Evolutionary conservation across 441 rosid species (phyloP).

Genomic region (Codiaeum variegatum): DNA sequence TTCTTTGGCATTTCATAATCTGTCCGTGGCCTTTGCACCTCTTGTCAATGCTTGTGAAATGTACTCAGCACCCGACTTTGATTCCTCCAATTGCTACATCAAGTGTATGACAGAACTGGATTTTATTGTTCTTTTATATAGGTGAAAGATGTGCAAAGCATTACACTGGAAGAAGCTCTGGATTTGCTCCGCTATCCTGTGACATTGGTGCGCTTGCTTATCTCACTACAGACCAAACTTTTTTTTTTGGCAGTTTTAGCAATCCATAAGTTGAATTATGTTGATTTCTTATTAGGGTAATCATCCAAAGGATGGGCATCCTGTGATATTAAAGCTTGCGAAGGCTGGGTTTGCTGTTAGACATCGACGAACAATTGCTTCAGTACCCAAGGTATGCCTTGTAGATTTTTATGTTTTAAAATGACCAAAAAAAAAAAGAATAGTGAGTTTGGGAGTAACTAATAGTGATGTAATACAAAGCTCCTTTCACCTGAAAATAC

Average conservation of each 20-base stretch:
- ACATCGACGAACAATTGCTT: conserved; percentile 74
- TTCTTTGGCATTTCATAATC: not conserved
- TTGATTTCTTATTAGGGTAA: conserved; percentile 56
- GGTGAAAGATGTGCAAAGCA: conserved; percentile 62
- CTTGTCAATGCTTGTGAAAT: conserved; percentile 1
- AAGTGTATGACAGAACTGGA: not conserved
- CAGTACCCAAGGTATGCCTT: conserved; percentile 77
- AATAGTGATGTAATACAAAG: no score
- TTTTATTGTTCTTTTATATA: conserved; percentile 28
- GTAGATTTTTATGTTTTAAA: not conserved
- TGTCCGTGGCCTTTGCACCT: not conserved
- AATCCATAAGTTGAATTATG: conserved; percentile 12
- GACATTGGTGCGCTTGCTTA: conserved; percentile 56
- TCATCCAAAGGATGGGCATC: conserved; percentile 80
- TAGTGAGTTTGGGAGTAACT: not conserved
- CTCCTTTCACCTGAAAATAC: no score
- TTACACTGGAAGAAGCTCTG: conserved; percentile 72
- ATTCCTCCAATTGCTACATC: not conserved
- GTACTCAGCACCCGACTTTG: not conserved
- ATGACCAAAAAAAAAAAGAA: not conserved
- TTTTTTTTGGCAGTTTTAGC: conserved; percentile 14
- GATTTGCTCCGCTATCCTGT: conserved; percentile 73
- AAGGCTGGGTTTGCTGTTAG: conserved; percentile 61
- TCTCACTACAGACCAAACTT: conserved; percentile 14
- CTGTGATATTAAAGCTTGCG: conserved; percentile 61